These are phyloP conservation scores for Picea glauca DNA, from an alignment of 75 land plant species.

Conservation along the genomic window DNA sequence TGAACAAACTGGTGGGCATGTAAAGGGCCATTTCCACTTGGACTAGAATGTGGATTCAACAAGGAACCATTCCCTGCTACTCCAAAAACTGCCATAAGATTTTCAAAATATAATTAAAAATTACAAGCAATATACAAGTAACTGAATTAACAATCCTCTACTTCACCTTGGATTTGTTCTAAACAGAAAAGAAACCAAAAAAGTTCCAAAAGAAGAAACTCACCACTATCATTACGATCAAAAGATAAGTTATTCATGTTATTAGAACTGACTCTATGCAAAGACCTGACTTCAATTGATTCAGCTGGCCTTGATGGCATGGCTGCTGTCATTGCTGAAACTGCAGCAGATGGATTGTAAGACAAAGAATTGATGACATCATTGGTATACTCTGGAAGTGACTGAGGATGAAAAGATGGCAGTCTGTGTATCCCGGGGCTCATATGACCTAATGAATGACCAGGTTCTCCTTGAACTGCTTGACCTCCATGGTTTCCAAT, in stretches of 20 bases:
- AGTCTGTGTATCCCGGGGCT: slow-evolving; percentile 41
- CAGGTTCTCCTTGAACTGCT: slow-evolving; percentile 27
- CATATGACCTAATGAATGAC: slow-evolving; percentile 34
- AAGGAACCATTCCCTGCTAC: background rate
- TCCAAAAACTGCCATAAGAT: slow-evolving; percentile 9
- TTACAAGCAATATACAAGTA: background rate
- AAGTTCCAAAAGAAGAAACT: background rate
- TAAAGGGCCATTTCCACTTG: slow-evolving; percentile 52
- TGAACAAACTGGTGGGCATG: slow-evolving; percentile 52
- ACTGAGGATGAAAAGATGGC: slow-evolving; percentile 70
- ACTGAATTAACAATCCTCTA: background rate
- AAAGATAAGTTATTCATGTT: slow-evolving; percentile 32
- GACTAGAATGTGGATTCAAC: background rate
- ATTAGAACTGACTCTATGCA: slow-evolving; percentile 31
- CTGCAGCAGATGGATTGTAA: slow-evolving; percentile 22
- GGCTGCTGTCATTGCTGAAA: slow-evolving; percentile 19
- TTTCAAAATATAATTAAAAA: slow-evolving; percentile 1
- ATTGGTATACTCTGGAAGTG: slow-evolving; percentile 74
- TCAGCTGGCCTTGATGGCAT: slow-evolving; percentile 29
- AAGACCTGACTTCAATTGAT: slow-evolving; percentile 29
- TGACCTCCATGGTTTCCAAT: slow-evolving; percentile 46
- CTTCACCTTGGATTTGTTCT: background rate
- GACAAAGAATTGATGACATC: slow-evolving; percentile 29
- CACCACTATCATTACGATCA: slow-evolving; percentile 44
- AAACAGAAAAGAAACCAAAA: background rate